phyloP scores from a whole-genome alignment of 257 asterid genomes.

The Anisodus acutangulus region DNA sequence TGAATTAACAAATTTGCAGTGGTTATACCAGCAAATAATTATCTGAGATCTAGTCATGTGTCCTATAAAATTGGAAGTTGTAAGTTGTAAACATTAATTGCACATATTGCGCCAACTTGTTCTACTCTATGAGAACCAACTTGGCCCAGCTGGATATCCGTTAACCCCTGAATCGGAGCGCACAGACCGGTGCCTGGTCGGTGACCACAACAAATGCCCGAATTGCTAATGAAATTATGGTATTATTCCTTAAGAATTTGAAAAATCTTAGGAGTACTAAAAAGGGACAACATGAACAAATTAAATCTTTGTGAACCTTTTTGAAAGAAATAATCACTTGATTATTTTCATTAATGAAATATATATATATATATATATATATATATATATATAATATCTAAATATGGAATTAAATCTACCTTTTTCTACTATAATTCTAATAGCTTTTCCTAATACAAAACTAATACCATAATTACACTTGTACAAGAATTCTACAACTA shows the following conservation, averaged over 20 bases:
- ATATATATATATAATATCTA: no score
- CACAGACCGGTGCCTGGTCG: conserved; percentile 21
- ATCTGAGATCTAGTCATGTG: conserved; percentile 2
- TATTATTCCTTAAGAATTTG: not conserved
- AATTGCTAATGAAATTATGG: conserved; percentile 1
- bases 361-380: no score
- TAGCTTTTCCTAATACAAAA: no score
- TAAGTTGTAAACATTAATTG: not conserved
- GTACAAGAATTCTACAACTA: no score
- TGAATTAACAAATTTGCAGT: not conserved
- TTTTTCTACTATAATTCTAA: no score
- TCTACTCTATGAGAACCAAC: not conserved
- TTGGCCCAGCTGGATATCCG: conserved; percentile 12
- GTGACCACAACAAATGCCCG: not conserved
- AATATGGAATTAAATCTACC: no score
- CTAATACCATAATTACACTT: no score
- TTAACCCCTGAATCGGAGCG: conserved; percentile 20
- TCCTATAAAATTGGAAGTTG: not conserved
- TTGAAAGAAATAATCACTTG: no score
- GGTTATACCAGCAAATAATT: conserved; percentile 22
- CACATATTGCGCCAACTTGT: not conserved
- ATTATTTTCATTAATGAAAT: no score
- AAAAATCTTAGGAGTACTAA: no score
- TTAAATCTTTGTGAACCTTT: no score
- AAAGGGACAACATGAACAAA: no score